Evolutionary conservation across 306 rosid species (phyloP).

Genomic region (Quercus engelmannii): DNA sequence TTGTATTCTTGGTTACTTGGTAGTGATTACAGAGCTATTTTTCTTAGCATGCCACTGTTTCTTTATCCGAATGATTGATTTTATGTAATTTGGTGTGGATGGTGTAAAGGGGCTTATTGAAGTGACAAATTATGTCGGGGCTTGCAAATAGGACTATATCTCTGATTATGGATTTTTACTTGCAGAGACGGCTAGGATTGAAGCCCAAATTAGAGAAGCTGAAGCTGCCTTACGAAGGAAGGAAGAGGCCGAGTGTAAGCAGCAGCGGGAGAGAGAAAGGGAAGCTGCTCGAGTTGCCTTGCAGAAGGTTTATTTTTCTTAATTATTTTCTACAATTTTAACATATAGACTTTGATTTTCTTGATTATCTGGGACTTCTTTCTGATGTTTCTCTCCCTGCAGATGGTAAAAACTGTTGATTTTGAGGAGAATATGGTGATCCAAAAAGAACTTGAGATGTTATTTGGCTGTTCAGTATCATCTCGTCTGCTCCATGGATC

Average conservation of each 20-base stretch:
- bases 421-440: slow-evolving; percentile 58
- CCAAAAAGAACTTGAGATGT: slow-evolving; percentile 57
- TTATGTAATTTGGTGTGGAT: slow-evolving; percentile 2
- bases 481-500: slow-evolving; percentile 25
- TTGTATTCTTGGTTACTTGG: background rate
- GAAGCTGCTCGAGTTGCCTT: slow-evolving; percentile 79
- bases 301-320: slow-evolving; percentile 45
- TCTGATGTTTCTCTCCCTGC: background rate
- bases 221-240: slow-evolving; percentile 55
- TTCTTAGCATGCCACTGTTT: background rate
- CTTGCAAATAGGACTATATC: too few relatives aligned
- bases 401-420: slow-evolving; percentile 72
- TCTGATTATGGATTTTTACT: background rate
- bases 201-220: slow-evolving; percentile 73
- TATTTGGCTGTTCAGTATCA: slow-evolving; percentile 48
- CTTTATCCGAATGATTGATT: background rate
- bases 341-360: background rate
- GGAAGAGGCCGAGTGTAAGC: slow-evolving; percentile 52
- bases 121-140: background rate
- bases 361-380: background rate
- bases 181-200: slow-evolving; percentile 74
- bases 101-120: background rate
- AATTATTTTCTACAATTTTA: background rate
- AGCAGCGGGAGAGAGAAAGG: slow-evolving; percentile 66
- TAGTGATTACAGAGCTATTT: background rate